These are phyloP conservation scores for Kwoniella mangroviensis DNA, from an alignment of 768 basidiomycete species.

Conservation along the genomic window DNA sequence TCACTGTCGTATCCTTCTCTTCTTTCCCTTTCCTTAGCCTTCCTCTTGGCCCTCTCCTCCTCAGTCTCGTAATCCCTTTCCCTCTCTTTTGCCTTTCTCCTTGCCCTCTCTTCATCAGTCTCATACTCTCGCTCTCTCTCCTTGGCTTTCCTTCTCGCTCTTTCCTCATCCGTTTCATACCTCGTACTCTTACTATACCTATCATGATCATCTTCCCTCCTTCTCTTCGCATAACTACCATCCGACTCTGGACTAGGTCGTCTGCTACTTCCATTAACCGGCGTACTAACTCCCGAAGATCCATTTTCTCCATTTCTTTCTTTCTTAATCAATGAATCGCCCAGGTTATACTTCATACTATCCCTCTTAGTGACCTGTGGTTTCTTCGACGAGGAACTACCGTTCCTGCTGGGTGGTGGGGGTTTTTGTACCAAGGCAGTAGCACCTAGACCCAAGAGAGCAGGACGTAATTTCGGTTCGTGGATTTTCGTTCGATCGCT, in stretches of 20 bases:
- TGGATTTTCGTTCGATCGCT: constrained; percentile 78
- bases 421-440: constrained; percentile 74
- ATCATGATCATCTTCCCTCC: constrained; percentile 5
- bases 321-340: constrained; percentile 65
- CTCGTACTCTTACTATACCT: constrained; percentile 2
- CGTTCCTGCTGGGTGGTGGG: constrained; percentile 62
- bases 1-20: constrained; percentile 26
- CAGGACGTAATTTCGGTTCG: constrained; percentile 78
- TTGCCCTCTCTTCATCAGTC: constrained; percentile 22
- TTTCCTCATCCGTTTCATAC: background rate
- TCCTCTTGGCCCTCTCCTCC: constrained; percentile 24
- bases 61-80: constrained; percentile 21
- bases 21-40: constrained; percentile 16
- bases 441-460: constrained; percentile 89
- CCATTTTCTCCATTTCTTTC: constrained; percentile 61
- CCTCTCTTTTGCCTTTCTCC: constrained; percentile 26
- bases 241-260: constrained; percentile 20
- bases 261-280: constrained; percentile 16
- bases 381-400: constrained; percentile 38
- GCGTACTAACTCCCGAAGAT: constrained; percentile 6
- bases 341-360: constrained; percentile 69
- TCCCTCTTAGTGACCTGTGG: constrained; percentile 65
- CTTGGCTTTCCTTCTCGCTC: constrained; percentile 20
- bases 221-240: constrained; percentile 30
- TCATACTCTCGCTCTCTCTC: constrained; percentile 27